Evolutionary conservation across 2,329 filamentous ascomycete species (phyloP).

Genomic region (Aureobasidium sp.): DNA sequence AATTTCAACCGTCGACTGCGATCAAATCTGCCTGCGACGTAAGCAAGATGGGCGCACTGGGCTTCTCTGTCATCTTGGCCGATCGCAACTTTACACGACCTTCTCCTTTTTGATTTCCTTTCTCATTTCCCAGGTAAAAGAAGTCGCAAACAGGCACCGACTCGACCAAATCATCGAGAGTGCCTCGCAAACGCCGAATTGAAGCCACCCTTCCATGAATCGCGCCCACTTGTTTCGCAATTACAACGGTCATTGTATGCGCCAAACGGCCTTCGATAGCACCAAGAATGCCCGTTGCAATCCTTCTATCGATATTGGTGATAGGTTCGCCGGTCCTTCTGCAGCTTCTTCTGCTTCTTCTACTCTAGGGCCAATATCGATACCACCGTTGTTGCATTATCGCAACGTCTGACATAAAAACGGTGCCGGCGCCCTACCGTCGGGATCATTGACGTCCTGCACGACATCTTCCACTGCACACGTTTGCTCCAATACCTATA

Average conservation of each 20-base stretch:
- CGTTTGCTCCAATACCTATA: conserved; percentile 11
- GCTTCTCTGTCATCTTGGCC: not conserved
- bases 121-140: conserved; percentile 7
- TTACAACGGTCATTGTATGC: conserved; percentile 2
- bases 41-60: conserved; percentile 8
- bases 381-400: conserved; percentile 13
- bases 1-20: not conserved
- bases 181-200: conserved; percentile 10
- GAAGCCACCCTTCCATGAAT: conserved; percentile 1
- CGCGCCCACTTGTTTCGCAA: conserved; percentile 7
- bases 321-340: conserved; percentile 7
- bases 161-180: not conserved
- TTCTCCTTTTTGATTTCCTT: conserved; percentile 10
- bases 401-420: conserved; percentile 11
- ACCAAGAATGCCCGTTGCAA: conserved; percentile 14
- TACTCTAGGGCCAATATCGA: conserved; percentile 12
- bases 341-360: conserved; percentile 1
- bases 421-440: conserved; percentile 3
- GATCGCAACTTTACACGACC: conserved; percentile 15
- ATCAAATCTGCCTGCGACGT: conserved; percentile 1
- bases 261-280: conserved; percentile 15
- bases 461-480: conserved; percentile 5
- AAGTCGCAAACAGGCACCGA: conserved; percentile 1
- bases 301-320: conserved; percentile 13
- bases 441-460: conserved; percentile 1